Evolutionary conservation across 306 rosid species (phyloP).

Genomic region (Sophora flavescens): DNA sequence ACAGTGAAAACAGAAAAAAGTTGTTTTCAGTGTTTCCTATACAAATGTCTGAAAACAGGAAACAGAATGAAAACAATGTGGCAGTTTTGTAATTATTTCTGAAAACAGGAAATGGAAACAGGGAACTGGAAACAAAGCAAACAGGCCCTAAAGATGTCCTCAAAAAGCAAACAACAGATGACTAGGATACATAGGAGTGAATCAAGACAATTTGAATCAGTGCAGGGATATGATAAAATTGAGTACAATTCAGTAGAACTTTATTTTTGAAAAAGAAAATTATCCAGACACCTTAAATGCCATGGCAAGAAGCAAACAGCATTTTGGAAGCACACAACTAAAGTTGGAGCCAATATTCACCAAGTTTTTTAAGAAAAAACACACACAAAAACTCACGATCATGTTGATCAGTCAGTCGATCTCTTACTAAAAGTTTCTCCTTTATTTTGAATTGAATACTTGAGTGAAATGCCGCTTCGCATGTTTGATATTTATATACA

Average conservation of each 20-base stretch:
- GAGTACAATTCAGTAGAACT: conserved; percentile 17
- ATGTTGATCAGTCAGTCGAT: too few species aligned
- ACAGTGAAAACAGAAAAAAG: too few species aligned
- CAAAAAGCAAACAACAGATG: conserved; percentile 2
- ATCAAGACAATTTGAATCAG: conserved; percentile 40
- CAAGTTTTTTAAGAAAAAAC: not conserved
- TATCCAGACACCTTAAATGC: not conserved
- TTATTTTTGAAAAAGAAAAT: not conserved
- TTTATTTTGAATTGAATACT: too few species aligned
- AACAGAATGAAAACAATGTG: too few species aligned
- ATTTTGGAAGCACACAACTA: conserved; percentile 9
- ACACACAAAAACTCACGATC: not conserved
- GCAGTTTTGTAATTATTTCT: too few species aligned
- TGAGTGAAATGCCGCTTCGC: too few species aligned
- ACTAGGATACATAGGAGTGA: conserved; percentile 12
- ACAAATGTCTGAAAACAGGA: too few species aligned
- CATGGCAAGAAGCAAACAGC: conserved; percentile 37
- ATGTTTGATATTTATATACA: too few species aligned
- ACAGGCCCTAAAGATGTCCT: conserved; percentile 21
- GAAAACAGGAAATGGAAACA: too few species aligned
- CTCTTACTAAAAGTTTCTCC: too few species aligned
- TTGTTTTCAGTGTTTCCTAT: too few species aligned
- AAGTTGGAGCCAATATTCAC: conserved; percentile 38
- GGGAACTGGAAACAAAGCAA: too few species aligned
- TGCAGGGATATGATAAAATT: conserved; percentile 31